Percentiles rank a stretch among this genome's conserved stretches.
phyloP scores from a whole-genome alignment of 116 monocot genomes.

The Dioscorea cayenensis region DNA sequence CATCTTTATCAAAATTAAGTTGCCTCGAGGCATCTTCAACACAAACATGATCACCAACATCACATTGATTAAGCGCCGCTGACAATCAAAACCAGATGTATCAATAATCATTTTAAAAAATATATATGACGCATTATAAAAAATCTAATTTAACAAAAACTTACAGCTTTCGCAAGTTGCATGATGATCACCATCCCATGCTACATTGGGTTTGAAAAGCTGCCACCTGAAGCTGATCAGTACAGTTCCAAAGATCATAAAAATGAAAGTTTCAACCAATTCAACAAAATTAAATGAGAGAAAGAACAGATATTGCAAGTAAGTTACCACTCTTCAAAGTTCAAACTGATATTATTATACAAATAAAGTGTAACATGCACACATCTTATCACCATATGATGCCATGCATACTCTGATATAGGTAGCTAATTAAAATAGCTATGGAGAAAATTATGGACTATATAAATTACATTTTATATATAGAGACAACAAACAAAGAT shows the following conservation, averaged over 20 bases:
- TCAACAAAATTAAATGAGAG: neutral
- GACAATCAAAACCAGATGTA: neutral
- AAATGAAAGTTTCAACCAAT: neutral
- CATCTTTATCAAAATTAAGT: conserved; percentile 51
- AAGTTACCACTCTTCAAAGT: neutral
- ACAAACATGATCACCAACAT: neutral
- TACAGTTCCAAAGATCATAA: neutral
- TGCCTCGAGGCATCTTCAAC: conserved; percentile 2
- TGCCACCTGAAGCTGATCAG: neutral
- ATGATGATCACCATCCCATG: neutral
- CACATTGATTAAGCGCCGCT: neutral
- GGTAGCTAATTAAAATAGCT: neutral
- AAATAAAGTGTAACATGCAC: neutral
- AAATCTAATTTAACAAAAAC: neutral
- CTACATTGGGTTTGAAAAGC: neutral
- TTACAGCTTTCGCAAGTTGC: neutral
- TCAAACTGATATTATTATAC: too few species aligned
- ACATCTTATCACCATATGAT: neutral
- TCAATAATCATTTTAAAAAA: neutral
- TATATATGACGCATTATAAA: neutral
- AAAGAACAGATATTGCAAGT: neutral
- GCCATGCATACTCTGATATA: neutral
- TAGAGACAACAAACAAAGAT: neutral
- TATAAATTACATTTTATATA: neutral
- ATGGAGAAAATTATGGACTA: neutral